These are phyloP conservation scores for Gyromitra esculenta DNA, from an alignment of 2,329 filamentous ascomycete genomes.

Conservation along the genomic window DNA sequence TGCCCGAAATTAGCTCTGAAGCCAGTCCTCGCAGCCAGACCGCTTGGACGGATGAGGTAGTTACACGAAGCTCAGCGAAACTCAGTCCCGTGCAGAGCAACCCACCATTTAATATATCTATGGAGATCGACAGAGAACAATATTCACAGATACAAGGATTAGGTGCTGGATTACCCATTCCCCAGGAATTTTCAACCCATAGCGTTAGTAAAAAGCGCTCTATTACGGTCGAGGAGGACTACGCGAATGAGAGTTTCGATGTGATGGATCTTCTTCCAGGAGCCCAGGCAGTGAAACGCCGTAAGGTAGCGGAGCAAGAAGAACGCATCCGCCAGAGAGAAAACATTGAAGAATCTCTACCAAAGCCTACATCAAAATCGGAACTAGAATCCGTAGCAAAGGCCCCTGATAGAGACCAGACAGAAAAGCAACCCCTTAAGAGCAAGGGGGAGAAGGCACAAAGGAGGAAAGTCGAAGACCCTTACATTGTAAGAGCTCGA, in stretches of 20 bases:
- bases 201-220: conserved; percentile 33
- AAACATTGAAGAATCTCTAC: conserved; percentile 52
- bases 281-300: conserved; percentile 80
- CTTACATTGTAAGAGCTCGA: conserved; percentile 40
- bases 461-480: conserved; percentile 33
- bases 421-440: conserved; percentile 19
- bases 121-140: conserved; percentile 14
- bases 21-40: background rate
- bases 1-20: background rate
- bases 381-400: conserved; percentile 55
- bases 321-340: conserved; percentile 62
- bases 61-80: background rate
- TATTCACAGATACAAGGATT: background rate
- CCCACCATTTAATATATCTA: background rate
- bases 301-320: conserved; percentile 71
- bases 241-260: conserved; percentile 61
- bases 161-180: background rate
- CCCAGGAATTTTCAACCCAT: background rate
- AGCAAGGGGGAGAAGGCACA: conserved; percentile 39
- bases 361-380: conserved; percentile 55
- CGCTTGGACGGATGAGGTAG: conserved; percentile 2
- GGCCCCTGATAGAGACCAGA: conserved; percentile 33
- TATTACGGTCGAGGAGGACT: conserved; percentile 48
- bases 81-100: conserved; percentile 6
- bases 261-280: conserved; percentile 80